These are phyloP conservation scores for Claviceps fusiformis DNA, from an alignment of 2,329 filamentous ascomycete genomes.

Conservation along the genomic window DNA sequence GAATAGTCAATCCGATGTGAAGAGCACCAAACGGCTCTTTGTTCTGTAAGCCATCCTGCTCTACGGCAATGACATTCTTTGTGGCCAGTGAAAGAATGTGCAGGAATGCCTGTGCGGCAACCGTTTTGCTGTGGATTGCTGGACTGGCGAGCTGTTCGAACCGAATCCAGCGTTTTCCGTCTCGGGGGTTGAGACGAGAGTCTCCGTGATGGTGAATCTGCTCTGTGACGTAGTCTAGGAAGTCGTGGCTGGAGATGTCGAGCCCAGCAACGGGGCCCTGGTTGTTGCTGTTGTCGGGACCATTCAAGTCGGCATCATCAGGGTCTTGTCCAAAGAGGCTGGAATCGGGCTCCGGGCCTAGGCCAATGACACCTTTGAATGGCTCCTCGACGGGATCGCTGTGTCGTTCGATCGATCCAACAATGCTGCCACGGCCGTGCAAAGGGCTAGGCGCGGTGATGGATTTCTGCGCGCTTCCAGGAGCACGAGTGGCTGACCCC, in stretches of 20 bases:
- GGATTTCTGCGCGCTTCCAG: conserved; percentile 23
- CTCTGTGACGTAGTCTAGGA: conserved; percentile 29
- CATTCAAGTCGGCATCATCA: conserved; percentile 8
- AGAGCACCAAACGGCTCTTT: conserved; percentile 32
- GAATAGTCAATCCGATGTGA: not conserved
- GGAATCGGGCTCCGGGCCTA: conserved; percentile 20
- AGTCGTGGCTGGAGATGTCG: conserved; percentile 32
- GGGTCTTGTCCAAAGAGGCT: conserved; percentile 13
- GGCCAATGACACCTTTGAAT: conserved; percentile 21
- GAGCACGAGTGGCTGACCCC: conserved; percentile 30
- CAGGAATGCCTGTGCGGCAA: conserved; percentile 63
- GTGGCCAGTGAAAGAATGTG: conserved; percentile 60
- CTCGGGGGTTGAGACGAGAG: conserved; percentile 19
- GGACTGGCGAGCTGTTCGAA: conserved; percentile 61
- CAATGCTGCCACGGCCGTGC: conserved; percentile 21
- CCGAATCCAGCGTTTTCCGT: conserved; percentile 33
- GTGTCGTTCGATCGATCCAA: conserved; percentile 31
- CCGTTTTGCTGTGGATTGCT: conserved; percentile 35
- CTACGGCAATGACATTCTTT: conserved; percentile 47
- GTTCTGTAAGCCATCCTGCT: conserved; percentile 36
- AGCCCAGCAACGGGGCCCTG: conserved; percentile 23
- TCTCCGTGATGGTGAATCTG: conserved; percentile 20
- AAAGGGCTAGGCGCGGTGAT: conserved; percentile 23
- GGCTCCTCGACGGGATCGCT: conserved; percentile 27
- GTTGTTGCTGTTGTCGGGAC: conserved; percentile 14